Conservation (phyloP, 192 early-diverging fungal genomes). For the Jimgerdemannia lactiflua region DNA sequence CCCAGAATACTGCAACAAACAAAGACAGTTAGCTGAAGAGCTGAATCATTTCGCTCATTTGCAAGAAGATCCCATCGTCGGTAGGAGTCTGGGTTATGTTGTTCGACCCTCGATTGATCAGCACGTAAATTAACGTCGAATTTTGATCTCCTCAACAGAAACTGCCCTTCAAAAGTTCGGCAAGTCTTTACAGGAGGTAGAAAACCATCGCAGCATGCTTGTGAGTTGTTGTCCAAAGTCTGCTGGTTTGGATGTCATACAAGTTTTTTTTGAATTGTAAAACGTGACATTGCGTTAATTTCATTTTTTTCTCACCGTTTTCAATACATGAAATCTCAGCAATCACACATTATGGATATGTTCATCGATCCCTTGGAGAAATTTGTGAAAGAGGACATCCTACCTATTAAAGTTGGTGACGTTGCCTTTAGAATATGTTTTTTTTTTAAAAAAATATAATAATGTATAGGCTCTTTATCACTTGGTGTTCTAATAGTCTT, state of each 20-base stretch:
- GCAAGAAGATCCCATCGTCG: constrained; percentile 48
- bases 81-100: constrained; percentile 17
- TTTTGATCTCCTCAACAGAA: constrained; percentile 11
- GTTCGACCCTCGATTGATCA: neutral
- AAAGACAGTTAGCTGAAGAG: constrained; percentile 50
- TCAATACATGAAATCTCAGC: constrained; percentile 23
- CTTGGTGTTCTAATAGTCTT: no score
- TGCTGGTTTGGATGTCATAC: neutral
- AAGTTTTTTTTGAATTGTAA: neutral
- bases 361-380: constrained; percentile 68
- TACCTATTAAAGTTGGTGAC: constrained; percentile 49
- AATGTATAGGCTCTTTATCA: no score
- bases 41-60: constrained; percentile 45
- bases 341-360: constrained; percentile 64
- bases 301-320: neutral
- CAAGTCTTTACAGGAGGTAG: constrained; percentile 52
- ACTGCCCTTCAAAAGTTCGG: constrained; percentile 50
- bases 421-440: neutral
- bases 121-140: no score
- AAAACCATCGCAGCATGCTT: constrained; percentile 49
- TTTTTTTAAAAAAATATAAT: neutral
- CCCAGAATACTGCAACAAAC: constrained; percentile 48
- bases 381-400: constrained; percentile 52
- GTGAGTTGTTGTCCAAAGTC: constrained; percentile 24
- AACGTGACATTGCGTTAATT: neutral